Evolutionary conservation across 371 early-diverging fungal genomes (phyloP), one percentile per base, ranked within the genome.

Genomic region (Lichtheimia corymbifera): DNA sequence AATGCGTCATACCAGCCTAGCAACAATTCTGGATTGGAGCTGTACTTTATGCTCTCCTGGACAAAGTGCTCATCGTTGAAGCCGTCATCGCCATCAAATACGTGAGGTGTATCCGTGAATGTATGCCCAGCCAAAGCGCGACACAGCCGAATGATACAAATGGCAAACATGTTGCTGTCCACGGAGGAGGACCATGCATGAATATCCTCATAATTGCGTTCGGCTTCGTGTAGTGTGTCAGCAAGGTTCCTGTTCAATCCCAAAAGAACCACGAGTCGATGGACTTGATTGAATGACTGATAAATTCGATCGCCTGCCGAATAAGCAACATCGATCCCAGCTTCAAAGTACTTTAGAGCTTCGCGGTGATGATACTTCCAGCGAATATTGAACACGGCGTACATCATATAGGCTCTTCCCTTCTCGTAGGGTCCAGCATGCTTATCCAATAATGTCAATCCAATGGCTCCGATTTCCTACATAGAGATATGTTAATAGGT

Each of bases 21-120:
- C 0, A 72, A 66, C 0, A 79, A 70, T 43, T 59, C 43, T 0
- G 70, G 62, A 24, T 73, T 73, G 0, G 64, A 27, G 28, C 71
- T 73, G 9, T 67, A 67, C 14, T 68, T 62, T 44, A 58, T 59
- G 15, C 68, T 73, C 56, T 79, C 76, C 5, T 40, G 20, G 5
- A 79, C 58, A 59, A 76, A 79, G 18, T 73, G 72, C 3, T 49
- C 57, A 45, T 79, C 79, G 50, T 65, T 71, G 24, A 73, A 79
- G 3, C 73, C 76, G 59, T 79, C 79, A 45, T 79, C 74, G 7
- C 75, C 73, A 27, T 79, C 69, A 65, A 73, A 76, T 1, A 79
- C 64, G 4, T 66, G 50, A 0, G 74, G 50, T 25, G 60, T 55
- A 4, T 61, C 42, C 14, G 53, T 58, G 27, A 60, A 73, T 0